Percentiles rank a stretch among this genome's conserved stretches.
These are phyloP conservation scores for Dendrobium officinale DNA, from an alignment of 106 monocot species.

Conservation along the genomic window DNA sequence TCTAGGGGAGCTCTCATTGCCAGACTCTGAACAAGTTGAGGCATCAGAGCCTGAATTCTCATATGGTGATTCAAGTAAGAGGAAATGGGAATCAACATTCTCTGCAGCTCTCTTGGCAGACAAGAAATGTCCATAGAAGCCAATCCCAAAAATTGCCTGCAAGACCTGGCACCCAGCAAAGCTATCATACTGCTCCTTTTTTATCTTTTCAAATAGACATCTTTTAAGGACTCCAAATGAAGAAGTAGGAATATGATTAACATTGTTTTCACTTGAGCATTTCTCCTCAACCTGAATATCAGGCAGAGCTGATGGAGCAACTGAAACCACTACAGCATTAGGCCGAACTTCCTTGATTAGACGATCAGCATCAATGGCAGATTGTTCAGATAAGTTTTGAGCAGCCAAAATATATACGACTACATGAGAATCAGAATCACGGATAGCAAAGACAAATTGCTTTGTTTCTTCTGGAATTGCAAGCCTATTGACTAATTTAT, in stretches of 20 bases:
- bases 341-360: slow-evolving; percentile 69
- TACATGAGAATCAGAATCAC: slow-evolving; percentile 29
- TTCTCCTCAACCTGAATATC: slow-evolving; percentile 61
- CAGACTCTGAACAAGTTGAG: neutral
- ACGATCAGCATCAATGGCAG: slow-evolving; percentile 51
- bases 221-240: slow-evolving; percentile 55
- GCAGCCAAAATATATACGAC: slow-evolving; percentile 63
- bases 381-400: slow-evolving; percentile 62
- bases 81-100: slow-evolving; percentile 45
- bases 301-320: slow-evolving; percentile 40
- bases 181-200: slow-evolving; percentile 63
- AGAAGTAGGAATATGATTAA: slow-evolving; percentile 57
- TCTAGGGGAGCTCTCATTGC: slow-evolving; percentile 10
- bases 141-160: slow-evolving; percentile 75
- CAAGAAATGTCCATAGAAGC: slow-evolving; percentile 78
- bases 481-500: slow-evolving; percentile 37
- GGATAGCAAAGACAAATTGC: slow-evolving; percentile 64
- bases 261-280: slow-evolving; percentile 12
- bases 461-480: slow-evolving; percentile 68
- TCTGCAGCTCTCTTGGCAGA: slow-evolving; percentile 72
- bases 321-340: slow-evolving; percentile 59
- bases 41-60: slow-evolving; percentile 10
- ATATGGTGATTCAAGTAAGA: slow-evolving; percentile 76
- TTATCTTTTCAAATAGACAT: slow-evolving; percentile 60
- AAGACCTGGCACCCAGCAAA: slow-evolving; percentile 63